Conservation (phyloP, 2,329 filamentous ascomycete genomes). For the Ascomycota sp. region DNA sequence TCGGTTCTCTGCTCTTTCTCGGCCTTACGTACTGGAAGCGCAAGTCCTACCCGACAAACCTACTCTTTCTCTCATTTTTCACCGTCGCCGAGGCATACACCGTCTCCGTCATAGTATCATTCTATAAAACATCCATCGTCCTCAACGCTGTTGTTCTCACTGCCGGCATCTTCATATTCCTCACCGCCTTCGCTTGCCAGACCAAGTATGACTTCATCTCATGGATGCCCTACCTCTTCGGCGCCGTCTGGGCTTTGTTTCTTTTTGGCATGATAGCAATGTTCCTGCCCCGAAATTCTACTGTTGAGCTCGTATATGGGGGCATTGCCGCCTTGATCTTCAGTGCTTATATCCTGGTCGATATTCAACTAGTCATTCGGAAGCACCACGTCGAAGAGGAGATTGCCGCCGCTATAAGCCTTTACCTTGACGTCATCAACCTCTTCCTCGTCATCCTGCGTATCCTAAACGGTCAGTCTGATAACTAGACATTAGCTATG, state of each 20-base stretch:
- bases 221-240: conserved; percentile 92
- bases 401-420: conserved; percentile 82
- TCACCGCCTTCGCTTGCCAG: conserved; percentile 84
- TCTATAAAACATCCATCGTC: conserved; percentile 68
- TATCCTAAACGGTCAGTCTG: conserved; percentile 88
- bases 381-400: conserved; percentile 97
- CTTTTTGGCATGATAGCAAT: conserved; percentile 82
- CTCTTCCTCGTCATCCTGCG: conserved; percentile 87
- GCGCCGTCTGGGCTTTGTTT: conserved; percentile 71
- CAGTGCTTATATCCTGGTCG: conserved; percentile 83
- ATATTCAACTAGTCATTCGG: conserved; percentile 87
- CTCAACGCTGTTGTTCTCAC: conserved; percentile 82
- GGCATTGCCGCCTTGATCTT: conserved; percentile 71
- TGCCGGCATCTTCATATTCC: conserved; percentile 58
- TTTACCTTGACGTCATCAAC: conserved; percentile 95
- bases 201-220: conserved; percentile 95
- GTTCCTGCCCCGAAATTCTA: conserved; percentile 73
- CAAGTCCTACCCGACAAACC: conserved; percentile 85
- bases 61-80: conserved; percentile 79
- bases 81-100: conserved; percentile 86
- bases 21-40: conserved; percentile 85
- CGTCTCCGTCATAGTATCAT: conserved; percentile 79
- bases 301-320: conserved; percentile 70
- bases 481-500: conserved; percentile 38
- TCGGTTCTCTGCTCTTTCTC: conserved; percentile 71